Base-by-base conservation (phyloP, 208 protist genomes). In the Leishmania major region DNA sequence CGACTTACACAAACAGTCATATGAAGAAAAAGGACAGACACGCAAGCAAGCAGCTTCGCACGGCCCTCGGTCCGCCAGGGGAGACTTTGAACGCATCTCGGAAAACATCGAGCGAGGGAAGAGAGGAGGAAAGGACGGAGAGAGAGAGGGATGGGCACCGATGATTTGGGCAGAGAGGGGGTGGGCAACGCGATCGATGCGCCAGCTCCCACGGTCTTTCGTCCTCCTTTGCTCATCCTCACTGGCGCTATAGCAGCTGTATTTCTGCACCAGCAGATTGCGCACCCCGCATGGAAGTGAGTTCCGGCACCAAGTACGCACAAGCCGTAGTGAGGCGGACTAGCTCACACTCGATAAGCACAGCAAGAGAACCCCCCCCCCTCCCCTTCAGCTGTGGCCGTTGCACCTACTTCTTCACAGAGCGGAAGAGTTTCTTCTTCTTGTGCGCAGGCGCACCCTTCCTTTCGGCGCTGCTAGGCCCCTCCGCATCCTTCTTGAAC, bases 371-470 rank as follows among this genome's bases (percentile, higher is more conserved):
- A 37, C 43, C 19, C 10, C 45, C 22, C 22, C 19, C 40, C 22
- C 35, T 2, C 37, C 15, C 40, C 25, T 2, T 35, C 1, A 4
- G 19, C 8, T 40, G 47, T 19, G 15, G 70, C 19, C 28, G 1
- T 11, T 3, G 7, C 28, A 17, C 7, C 81, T 90, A 96, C 85
- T 93, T 93, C 84, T 95, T 96, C 51, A 96, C 53, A 22, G 93
- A 91, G 67, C 89, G 89, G 82, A 91, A 93, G 28, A 96, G 77
- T 80, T 89, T 93, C 80, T 90, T 94, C 77, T 90, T 91, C 79
- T 90, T 90, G 51, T 87, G 89, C 13, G 87, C 78, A 7, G 79
- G 80, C 19, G 40, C 64, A 2, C 37, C 60, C n/a, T 67, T 73
- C 17, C 67, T 28, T 6, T 47, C 76, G 19, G 31, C 66, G 49